Conservation (phyloP, 2,329 filamentous ascomycete species). For the Alternaria gansuensis region DNA sequence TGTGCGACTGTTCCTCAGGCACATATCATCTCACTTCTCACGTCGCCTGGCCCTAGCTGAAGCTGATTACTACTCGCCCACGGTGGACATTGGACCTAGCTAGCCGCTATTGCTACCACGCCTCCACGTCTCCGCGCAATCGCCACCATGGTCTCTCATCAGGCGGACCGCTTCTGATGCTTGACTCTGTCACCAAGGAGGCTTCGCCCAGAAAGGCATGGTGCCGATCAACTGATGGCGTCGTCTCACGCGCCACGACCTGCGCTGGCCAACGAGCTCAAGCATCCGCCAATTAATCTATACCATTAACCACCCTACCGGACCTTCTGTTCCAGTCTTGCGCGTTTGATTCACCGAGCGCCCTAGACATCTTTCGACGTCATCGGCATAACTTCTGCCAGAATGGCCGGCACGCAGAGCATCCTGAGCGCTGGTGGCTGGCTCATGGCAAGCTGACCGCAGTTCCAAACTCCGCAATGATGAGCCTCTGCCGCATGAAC, state of each 20-base stretch:
- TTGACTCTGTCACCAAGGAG: slow-evolving; percentile 28
- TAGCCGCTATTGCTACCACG: slow-evolving; percentile 10
- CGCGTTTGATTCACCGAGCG: slow-evolving; percentile 13
- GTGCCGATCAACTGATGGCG: slow-evolving; percentile 35
- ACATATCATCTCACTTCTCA: slow-evolving; percentile 3
- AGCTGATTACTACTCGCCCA: slow-evolving; percentile 11
- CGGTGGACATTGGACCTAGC: slow-evolving; percentile 2
- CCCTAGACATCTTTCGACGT: slow-evolving; percentile 15
- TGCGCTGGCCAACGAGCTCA: slow-evolving; percentile 35
- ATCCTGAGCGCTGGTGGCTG: slow-evolving; percentile 34
- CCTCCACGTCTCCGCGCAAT: slow-evolving; percentile 6
- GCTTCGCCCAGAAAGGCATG: slow-evolving; percentile 23
- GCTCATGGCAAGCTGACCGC: slow-evolving; percentile 30
- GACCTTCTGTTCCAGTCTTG: slow-evolving; percentile 24
- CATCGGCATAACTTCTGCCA: slow-evolving; percentile 9
- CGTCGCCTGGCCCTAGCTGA: not conserved
- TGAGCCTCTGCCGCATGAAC: slow-evolving; percentile 24
- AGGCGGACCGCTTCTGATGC: slow-evolving; percentile 24
- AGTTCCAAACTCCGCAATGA: slow-evolving; percentile 16
- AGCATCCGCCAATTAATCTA: slow-evolving; percentile 30
- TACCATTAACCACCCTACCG: slow-evolving; percentile 36
- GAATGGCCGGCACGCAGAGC: slow-evolving; percentile 15
- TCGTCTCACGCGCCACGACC: slow-evolving; percentile 19
- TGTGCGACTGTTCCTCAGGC: slow-evolving; percentile 10
- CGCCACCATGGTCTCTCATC: slow-evolving; percentile 23